phyloP scores from a whole-genome alignment of 2,329 filamentous ascomycete genomes.

The Colletotrichum horii region DNA sequence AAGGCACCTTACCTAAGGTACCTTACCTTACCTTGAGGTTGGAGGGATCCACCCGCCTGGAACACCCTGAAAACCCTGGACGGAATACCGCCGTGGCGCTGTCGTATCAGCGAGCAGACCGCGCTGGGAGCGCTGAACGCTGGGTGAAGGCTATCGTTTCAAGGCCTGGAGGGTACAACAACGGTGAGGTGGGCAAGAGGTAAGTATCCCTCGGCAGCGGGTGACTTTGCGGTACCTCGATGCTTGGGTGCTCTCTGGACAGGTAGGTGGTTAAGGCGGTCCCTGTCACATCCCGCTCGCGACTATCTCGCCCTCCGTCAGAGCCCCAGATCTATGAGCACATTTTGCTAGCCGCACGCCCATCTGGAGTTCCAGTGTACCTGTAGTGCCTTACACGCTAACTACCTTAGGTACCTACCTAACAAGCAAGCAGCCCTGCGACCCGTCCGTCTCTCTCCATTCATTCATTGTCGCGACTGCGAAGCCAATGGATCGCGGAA shows the following conservation, averaged over 20 bases:
- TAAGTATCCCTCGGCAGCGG: neutral
- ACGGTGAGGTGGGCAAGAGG: neutral
- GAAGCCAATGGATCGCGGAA: neutral
- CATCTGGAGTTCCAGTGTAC: no score
- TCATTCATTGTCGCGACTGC: neutral
- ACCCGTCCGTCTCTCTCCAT: neutral
- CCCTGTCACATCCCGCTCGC: constrained; percentile 11
- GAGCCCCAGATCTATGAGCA: constrained; percentile 16
- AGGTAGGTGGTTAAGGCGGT: neutral
- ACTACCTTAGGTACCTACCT: no score
- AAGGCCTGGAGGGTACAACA: neutral
- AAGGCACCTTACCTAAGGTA: no score
- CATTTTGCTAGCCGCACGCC: constrained; percentile 18
- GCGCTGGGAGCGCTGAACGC: neutral
- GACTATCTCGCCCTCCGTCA: constrained; percentile 13
- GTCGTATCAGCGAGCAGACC: neutral
- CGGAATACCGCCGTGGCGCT: neutral
- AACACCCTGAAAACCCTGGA: neutral
- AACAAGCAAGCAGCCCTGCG: constrained; percentile 1
- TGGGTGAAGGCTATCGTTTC: neutral
- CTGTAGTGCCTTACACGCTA: no score
- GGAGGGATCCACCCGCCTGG: neutral
- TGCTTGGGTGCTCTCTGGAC: neutral
- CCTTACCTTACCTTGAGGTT: no score
- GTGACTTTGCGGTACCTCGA: constrained; percentile 2